Conservation (phyloP, 106 monocot genomes). For the Dactylorhiza incarnata region DNA sequence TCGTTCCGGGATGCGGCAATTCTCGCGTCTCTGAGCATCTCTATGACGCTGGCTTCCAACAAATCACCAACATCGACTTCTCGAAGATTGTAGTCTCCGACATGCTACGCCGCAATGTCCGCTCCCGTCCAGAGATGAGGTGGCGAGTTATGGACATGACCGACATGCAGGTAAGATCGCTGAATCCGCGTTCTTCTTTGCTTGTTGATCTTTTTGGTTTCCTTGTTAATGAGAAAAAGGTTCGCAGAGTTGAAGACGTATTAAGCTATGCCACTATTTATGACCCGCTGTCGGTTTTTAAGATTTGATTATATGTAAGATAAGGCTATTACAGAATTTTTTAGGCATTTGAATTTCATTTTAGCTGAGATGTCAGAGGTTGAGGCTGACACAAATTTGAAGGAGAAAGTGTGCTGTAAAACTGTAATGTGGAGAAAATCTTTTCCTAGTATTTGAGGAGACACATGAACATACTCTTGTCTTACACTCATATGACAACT, state of each 20-base stretch:
- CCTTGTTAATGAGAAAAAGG: neutral
- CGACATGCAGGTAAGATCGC: conserved; percentile 54
- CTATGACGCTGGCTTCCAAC: conserved; percentile 73
- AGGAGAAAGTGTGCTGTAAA: neutral
- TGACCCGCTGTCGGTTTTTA: neutral
- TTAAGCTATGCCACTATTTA: neutral
- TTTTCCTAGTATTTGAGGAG: neutral
- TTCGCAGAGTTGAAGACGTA: neutral
- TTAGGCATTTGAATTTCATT: neutral
- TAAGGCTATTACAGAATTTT: neutral
- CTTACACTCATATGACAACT: neutral
- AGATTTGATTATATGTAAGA: neutral
- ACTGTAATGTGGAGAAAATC: neutral
- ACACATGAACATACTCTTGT: neutral
- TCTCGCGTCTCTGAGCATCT: conserved; percentile 77
- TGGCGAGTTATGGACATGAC: conserved; percentile 99
- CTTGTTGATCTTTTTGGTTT: neutral
- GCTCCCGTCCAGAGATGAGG: conserved; percentile 76
- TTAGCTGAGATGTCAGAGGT: neutral
- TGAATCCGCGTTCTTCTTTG: neutral
- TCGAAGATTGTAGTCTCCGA: conserved; percentile 78
- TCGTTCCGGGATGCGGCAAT: conserved; percentile 90
- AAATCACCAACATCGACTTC: conserved; percentile 82
- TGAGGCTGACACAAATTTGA: neutral
- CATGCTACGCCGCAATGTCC: conserved; percentile 74